phyloP scores from a whole-genome alignment of 169 alveolate genomes.

The Cystoisospora suis region DNA sequence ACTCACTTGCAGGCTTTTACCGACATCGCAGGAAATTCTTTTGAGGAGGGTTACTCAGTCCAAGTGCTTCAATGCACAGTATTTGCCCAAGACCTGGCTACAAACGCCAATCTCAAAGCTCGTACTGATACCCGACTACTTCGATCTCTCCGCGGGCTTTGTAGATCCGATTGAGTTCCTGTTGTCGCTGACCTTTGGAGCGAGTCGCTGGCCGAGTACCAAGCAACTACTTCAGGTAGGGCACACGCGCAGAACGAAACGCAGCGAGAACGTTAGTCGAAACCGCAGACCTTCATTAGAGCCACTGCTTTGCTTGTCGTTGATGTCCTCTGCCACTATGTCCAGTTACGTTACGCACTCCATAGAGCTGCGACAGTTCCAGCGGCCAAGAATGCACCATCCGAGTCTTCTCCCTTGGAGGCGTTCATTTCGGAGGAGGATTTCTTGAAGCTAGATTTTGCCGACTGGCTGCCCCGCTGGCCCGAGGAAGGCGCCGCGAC shows the following conservation, averaged over 20 bases:
- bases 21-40: slow-evolving; percentile 10
- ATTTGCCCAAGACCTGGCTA: slow-evolving; percentile 3
- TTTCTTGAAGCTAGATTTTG: background rate
- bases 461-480: slow-evolving; percentile 6
- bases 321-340: no score
- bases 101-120: background rate
- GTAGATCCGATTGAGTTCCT: slow-evolving; percentile 26
- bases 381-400: background rate
- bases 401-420: background rate
- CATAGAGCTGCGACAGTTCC: background rate
- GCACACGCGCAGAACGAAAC: background rate
- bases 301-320: no score
- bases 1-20: no score
- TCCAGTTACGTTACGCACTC: no score
- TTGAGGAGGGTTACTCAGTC: slow-evolving; percentile 24
- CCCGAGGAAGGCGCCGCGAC: background rate
- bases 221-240: slow-evolving; percentile 22
- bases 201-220: background rate
- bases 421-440: background rate
- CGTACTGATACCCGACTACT: background rate
- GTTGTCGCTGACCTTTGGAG: slow-evolving; percentile 10
- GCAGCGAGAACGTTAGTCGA: no score
- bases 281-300: no score
- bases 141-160: background rate
- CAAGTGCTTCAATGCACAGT: slow-evolving; percentile 15